Base-by-base conservation (phyloP, 768 basidiomycete genomes). In the Podaxis carcinomalis region DNA sequence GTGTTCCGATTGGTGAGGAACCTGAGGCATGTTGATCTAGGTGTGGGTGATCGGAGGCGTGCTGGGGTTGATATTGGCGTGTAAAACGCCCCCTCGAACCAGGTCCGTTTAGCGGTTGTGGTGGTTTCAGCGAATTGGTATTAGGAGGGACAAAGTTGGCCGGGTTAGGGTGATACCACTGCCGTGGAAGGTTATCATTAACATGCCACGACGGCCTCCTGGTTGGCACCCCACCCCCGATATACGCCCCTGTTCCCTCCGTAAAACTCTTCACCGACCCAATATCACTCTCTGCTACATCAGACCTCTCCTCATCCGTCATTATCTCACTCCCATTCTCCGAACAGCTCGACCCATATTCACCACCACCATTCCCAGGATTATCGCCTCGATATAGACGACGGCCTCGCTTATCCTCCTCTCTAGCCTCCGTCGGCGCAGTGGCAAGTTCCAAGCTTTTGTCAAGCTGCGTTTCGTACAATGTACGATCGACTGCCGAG, bases 301-400 rank as follows among this genome's bases (percentile, higher is more conserved):
- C 87, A 4, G 83, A 86, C 7, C 78, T 80, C 60, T 88, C 88
- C 23, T 87, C 88, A 67, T 92, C 90, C 6, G 87, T 87, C 63
- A 83, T 72, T 40, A 82, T 75, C 58, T 89, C 88, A 68, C 86
- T 86, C 59, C 82, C 85, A 44, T 19, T 44, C 42, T n/a, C 61
- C 7, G 32, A 32, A 32, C 32, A 32, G 81, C 83, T 13, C 47
- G 21, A 11, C 47, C 25, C 47, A 23, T 27, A 19, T 13, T 25
- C 47, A 11, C 47, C 47, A 27, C 21, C 44, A 39, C 39, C 27
- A 1, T 32, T 44, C 27, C 16, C 35, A n/a, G n/a, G 4, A 16
- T 44, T 6, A 6, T 19, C 42, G 21, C n/a, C 1, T 44, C 42
- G 14, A 32, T 32, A 32, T 9, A 32, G 2, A 32, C 32, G 7